These are phyloP conservation scores for Candolleomyces aberdarensis DNA, from an alignment of 768 basidiomycete species.

Conservation along the genomic window DNA sequence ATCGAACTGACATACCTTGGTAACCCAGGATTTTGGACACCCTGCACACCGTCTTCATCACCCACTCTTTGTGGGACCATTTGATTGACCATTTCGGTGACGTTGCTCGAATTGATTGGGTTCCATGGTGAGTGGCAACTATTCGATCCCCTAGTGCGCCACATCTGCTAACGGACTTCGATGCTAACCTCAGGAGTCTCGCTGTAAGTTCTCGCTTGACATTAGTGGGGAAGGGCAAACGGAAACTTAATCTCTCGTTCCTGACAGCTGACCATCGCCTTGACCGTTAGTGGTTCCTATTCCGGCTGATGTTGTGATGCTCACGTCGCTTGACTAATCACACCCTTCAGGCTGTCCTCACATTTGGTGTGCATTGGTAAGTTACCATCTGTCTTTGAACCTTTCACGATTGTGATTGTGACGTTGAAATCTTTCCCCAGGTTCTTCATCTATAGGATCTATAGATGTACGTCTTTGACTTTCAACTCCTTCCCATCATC, in stretches of 20 bases:
- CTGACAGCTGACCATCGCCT: conserved; percentile 1
- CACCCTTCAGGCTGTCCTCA: conserved; percentile 22
- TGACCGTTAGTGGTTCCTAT: neutral
- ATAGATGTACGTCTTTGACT: conserved; percentile 27
- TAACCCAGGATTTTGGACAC: conserved; percentile 33
- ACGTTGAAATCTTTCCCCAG: conserved; percentile 13
- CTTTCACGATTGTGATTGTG: neutral
- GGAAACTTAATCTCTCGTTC: neutral
- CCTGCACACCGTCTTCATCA: conserved; percentile 35
- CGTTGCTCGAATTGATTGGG: conserved; percentile 22
- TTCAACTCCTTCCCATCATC: neutral
- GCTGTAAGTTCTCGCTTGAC: neutral
- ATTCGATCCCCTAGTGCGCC: no score
- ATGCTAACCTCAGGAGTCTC: neutral
- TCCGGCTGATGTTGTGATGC: neutral
- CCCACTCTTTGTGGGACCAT: conserved; percentile 38
- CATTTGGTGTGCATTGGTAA: conserved; percentile 27
- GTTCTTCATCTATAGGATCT: conserved; percentile 37
- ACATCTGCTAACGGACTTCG: neutral
- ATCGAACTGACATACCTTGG: neutral
- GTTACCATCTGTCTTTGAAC: neutral
- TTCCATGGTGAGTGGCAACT: conserved; percentile 29
- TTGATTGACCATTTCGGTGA: conserved; percentile 31
- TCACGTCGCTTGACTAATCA: neutral
- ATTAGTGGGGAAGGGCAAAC: neutral